phyloP scores from a whole-genome alignment of 148 eudicot genomes.

The Persicaria maculosa region DNA sequence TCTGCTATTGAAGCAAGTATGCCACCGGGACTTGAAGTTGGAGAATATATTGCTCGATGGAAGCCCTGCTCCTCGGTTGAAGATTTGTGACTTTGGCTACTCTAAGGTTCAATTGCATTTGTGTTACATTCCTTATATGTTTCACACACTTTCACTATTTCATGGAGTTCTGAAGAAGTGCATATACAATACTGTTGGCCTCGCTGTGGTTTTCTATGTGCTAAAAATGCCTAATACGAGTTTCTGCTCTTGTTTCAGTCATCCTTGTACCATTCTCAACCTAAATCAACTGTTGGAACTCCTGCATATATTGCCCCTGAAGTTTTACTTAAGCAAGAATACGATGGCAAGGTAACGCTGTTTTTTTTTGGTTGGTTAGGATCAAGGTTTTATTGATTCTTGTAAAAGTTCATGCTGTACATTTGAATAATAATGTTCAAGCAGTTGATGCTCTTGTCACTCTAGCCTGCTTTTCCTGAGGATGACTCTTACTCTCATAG shows the following conservation, averaged over 20 bases:
- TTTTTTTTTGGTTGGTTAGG: slow-evolving; percentile 1
- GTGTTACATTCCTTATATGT: neutral
- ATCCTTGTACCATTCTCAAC: slow-evolving; percentile 87
- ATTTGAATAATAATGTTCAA: neutral
- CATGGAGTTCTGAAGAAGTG: neutral
- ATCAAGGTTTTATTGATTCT: slow-evolving; percentile 1
- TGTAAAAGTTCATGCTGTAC: neutral
- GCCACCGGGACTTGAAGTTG: slow-evolving; percentile 45
- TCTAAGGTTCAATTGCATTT: slow-evolving; percentile 26
- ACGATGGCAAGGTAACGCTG: slow-evolving; percentile 78
- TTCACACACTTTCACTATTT: neutral
- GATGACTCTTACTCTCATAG: neutral
- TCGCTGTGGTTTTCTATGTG: neutral
- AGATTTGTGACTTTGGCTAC: slow-evolving; percentile 49
- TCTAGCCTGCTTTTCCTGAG: neutral
- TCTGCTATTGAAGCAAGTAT: slow-evolving; percentile 35
- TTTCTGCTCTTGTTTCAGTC: slow-evolving; percentile 43
- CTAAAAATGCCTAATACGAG: neutral
- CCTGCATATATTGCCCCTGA: slow-evolving; percentile 98
- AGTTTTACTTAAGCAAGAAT: slow-evolving; percentile 72
- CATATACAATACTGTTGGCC: neutral
- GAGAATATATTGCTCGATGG: slow-evolving; percentile 48
- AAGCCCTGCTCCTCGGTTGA: slow-evolving; percentile 44
- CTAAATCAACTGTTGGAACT: slow-evolving; percentile 92
- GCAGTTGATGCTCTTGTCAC: neutral